phyloP scores from a whole-genome alignment of 129 eudicot genomes.

The Lactuca sativa region DNA sequence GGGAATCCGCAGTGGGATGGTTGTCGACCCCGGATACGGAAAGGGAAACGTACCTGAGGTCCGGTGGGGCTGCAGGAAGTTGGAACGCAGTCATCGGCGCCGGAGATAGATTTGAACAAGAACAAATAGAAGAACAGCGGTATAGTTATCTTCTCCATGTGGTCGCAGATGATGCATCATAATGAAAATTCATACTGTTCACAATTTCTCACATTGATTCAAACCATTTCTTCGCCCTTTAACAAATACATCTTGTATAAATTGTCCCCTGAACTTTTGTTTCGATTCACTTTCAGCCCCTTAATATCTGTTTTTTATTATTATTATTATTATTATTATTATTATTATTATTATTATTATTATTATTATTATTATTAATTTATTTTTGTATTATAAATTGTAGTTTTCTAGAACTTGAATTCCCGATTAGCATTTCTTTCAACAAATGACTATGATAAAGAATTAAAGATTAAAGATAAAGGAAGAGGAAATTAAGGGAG shows the following conservation, averaged over 20 bases:
- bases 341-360: no score
- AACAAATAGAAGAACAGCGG: conserved; percentile 13
- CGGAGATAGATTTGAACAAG: conserved; percentile 15
- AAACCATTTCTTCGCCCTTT: background rate
- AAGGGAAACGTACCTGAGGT: conserved; percentile 59
- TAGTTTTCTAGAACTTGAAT: background rate
- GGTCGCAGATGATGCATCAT: background rate
- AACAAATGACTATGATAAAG: background rate
- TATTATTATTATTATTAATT: background rate
- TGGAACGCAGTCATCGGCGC: conserved; percentile 34
- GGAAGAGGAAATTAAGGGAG: conserved; percentile 1
- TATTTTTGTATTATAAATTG: background rate
- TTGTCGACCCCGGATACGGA: conserved; percentile 39
- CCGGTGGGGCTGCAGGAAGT: conserved; percentile 29
- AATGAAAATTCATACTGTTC: background rate
- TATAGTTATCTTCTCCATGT: conserved; percentile 19
- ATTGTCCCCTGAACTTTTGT: background rate
- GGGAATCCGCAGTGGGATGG: conserved; percentile 52
- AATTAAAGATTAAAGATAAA: background rate
- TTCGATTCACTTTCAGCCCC: background rate
- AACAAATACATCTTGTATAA: background rate
- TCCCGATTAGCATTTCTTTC: background rate
- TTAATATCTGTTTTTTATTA: background rate
- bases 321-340: no score
- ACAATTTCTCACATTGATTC: background rate